phyloP scores from a whole-genome alignment of 208 protist species.

The Leishmania lainsoni region DNA sequence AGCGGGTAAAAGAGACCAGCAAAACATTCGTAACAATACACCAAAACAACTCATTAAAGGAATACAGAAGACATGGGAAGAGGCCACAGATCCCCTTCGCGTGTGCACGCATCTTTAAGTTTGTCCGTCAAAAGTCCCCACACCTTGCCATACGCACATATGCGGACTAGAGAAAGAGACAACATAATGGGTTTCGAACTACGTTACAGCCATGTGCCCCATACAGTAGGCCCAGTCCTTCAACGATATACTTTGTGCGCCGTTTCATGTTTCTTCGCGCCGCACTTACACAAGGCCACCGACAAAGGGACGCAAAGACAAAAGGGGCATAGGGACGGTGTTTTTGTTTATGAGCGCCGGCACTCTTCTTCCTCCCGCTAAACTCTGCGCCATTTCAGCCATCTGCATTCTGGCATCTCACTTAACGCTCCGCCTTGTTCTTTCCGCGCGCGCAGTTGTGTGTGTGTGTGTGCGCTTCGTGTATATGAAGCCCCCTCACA shows the following conservation, averaged over 20 bases:
- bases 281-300: neutral
- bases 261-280: neutral
- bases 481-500: neutral
- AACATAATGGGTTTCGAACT: neutral
- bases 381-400: neutral
- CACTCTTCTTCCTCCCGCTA: neutral
- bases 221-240: neutral
- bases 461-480: neutral
- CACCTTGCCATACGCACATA: neutral
- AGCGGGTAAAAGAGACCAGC: neutral
- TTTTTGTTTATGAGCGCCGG: neutral
- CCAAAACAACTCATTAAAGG: neutral
- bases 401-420: neutral
- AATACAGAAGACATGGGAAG: neutral
- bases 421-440: neutral
- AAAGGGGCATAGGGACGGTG: neutral
- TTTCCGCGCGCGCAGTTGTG: neutral
- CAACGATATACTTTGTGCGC: neutral
- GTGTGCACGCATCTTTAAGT: neutral
- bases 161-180: neutral
- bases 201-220: neutral
- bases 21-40: neutral
- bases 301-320: too few relatives aligned
- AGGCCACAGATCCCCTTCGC: neutral
- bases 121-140: neutral